These are phyloP conservation scores for Fomitiporia mediterranea DNA, from an alignment of 1,284 basidiomycete genomes.

Conservation along the genomic window DNA sequence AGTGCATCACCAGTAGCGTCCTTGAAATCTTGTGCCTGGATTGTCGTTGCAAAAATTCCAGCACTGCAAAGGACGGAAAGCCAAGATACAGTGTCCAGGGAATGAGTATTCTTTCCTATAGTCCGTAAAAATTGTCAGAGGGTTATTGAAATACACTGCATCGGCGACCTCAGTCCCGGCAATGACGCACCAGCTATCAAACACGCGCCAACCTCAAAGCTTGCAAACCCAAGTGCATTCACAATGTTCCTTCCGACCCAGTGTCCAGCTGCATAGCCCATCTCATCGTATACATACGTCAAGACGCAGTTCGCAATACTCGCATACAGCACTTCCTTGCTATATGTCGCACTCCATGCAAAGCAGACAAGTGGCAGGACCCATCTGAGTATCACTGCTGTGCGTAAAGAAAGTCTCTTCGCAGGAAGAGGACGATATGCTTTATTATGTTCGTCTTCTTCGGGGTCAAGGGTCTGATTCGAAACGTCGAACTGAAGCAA, in stretches of 20 bases:
- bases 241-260: constrained; percentile 36
- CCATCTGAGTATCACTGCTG: constrained; percentile 35
- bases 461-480: constrained; percentile 37
- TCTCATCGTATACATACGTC: constrained; percentile 35
- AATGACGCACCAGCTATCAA: constrained; percentile 32
- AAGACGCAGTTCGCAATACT: constrained; percentile 32
- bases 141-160: neutral
- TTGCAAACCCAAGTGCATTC: constrained; percentile 35
- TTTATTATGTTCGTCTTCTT: constrained; percentile 42
- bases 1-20: constrained; percentile 37
- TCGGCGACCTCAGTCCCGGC: neutral
- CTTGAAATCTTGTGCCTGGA: constrained; percentile 40
- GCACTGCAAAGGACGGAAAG: constrained; percentile 28
- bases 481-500: constrained; percentile 39
- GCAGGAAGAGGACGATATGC: constrained; percentile 42
- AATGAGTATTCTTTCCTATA: constrained; percentile 6
- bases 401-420: constrained; percentile 33
- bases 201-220: constrained; percentile 36
- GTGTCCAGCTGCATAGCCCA: constrained; percentile 31
- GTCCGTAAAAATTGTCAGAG: neutral
- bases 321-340: constrained; percentile 28
- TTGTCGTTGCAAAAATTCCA: constrained; percentile 32
- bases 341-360: constrained; percentile 30
- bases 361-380: constrained; percentile 32
- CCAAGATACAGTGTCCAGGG: constrained; percentile 22